Evolutionary conservation across 768 basidiomycete species (phyloP).

Genomic region (Nevesoporus exiguus): DNA sequence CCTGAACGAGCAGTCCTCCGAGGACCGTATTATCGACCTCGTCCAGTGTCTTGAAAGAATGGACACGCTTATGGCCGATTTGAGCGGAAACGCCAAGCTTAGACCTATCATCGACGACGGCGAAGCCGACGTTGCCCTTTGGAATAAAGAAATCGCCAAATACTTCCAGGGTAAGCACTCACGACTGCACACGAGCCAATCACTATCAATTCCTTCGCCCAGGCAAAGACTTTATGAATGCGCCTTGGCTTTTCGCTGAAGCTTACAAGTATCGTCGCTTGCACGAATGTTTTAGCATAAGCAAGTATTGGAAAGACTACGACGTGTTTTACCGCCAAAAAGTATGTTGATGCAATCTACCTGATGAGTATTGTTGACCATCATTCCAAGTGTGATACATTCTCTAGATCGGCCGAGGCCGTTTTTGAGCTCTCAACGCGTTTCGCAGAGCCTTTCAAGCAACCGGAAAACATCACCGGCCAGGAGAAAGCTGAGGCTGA

Average conservation of each 20-base stretch:
- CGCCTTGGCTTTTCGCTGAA: constrained; percentile 95
- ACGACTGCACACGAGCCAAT: not conserved
- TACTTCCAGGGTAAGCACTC: constrained; percentile 74
- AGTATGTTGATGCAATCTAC: constrained; percentile 33
- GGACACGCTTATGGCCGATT: constrained; percentile 84
- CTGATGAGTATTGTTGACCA: constrained; percentile 4
- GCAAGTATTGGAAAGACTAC: constrained; percentile 86
- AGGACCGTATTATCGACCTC: constrained; percentile 83
- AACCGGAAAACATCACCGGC: constrained; percentile 48
- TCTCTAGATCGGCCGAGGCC: constrained; percentile 86
- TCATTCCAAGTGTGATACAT: constrained; percentile 76
- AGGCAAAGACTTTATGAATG: constrained; percentile 93
- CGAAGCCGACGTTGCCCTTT: constrained; percentile 88
- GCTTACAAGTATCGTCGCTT: constrained; percentile 91
- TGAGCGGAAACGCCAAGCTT: constrained; percentile 79
- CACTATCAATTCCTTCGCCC: not conserved
- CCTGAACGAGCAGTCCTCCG: constrained; percentile 79
- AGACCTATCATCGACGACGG: constrained; percentile 87
- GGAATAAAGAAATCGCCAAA: constrained; percentile 97
- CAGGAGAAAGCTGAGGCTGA: constrained; percentile 64
- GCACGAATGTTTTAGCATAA: constrained; percentile 89
- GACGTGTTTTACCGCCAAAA: constrained; percentile 97
- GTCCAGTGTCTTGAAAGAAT: constrained; percentile 84
- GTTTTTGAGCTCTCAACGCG: constrained; percentile 93
- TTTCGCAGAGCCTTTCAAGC: constrained; percentile 81